phyloP scores from a whole-genome alignment of 2,329 filamentous ascomycete genomes.

The Xylaria sp. region DNA sequence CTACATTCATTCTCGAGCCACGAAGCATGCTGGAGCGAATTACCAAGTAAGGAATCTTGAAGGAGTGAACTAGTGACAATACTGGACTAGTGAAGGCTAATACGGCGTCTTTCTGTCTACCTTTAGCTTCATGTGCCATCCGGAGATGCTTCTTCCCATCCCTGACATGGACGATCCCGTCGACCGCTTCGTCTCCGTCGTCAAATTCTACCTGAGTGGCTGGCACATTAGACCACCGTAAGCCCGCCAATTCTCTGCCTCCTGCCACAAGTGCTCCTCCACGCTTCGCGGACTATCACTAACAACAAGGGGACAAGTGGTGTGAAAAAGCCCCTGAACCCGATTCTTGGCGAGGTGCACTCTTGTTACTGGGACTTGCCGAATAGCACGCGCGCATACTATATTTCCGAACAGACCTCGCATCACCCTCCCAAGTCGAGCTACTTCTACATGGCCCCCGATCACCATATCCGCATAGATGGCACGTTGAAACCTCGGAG shows the following conservation, averaged over 20 bases:
- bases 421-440: conserved; percentile 98
- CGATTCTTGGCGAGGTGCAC: conserved; percentile 92
- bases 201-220: conserved; percentile 97
- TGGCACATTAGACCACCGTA: conserved; percentile 99
- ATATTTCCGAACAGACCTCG: conserved; percentile 96
- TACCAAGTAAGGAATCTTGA: conserved; percentile 75
- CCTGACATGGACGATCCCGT: conserved; percentile 86
- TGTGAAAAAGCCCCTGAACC: conserved; percentile 97
- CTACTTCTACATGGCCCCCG: conserved; percentile 97
- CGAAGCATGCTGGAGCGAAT: conserved; percentile 98
- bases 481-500: conserved; percentile 93
- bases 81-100: conserved; percentile 16
- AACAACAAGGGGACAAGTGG: conserved; percentile 62
- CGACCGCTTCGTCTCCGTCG: conserved; percentile 88
- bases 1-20: conserved; percentile 97
- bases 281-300: conserved; percentile 12
- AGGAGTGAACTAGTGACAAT: too few relatives aligned
- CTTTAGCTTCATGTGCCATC: conserved; percentile 96
- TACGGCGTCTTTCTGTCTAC: not conserved
- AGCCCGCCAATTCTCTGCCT: conserved; percentile 44
- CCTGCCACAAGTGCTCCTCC: conserved; percentile 9
- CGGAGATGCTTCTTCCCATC: conserved; percentile 91
- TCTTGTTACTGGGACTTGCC: conserved; percentile 95
- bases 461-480: conserved; percentile 93
- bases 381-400: conserved; percentile 86